Conservation (phyloP, 257 asterid species). For the Nicotiana noctiflora region DNA sequence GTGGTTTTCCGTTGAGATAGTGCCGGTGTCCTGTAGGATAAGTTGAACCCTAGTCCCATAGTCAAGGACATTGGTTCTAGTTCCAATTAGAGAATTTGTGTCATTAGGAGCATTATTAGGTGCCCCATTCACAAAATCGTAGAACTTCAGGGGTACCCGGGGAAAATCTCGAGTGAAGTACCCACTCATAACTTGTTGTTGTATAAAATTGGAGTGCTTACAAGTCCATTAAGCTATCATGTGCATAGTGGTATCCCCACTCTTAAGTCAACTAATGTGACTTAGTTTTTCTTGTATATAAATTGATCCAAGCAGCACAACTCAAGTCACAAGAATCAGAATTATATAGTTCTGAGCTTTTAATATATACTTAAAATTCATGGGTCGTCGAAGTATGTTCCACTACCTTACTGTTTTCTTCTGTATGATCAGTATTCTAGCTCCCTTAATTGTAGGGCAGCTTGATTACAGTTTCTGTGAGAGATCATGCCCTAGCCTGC, state of each 20-base stretch:
- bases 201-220: not conserved
- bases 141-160: constrained; percentile 34
- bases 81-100: constrained; percentile 43
- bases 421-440: constrained; percentile 9
- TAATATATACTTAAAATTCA: constrained; percentile 1
- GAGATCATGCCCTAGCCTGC: constrained; percentile 47
- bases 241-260: constrained; percentile 57
- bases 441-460: constrained; percentile 13
- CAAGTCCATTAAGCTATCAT: constrained; percentile 30
- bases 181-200: too few species aligned
- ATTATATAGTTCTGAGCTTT: not conserved
- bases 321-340: constrained; percentile 6
- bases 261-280: constrained; percentile 29
- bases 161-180: constrained; percentile 46
- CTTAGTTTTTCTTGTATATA: constrained; percentile 27
- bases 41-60: constrained; percentile 56
- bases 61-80: constrained; percentile 46
- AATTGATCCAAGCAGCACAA: constrained; percentile 14
- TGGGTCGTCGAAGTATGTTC: constrained; percentile 27
- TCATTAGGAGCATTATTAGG: constrained; percentile 53
- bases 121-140: constrained; percentile 54
- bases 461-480: constrained; percentile 43
- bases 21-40: constrained; percentile 57
- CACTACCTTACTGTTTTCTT: constrained; percentile 5
- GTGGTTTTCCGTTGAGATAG: constrained; percentile 55